Base-by-base conservation (phyloP, 305 asterid genomes). In the Withania somnifera region DNA sequence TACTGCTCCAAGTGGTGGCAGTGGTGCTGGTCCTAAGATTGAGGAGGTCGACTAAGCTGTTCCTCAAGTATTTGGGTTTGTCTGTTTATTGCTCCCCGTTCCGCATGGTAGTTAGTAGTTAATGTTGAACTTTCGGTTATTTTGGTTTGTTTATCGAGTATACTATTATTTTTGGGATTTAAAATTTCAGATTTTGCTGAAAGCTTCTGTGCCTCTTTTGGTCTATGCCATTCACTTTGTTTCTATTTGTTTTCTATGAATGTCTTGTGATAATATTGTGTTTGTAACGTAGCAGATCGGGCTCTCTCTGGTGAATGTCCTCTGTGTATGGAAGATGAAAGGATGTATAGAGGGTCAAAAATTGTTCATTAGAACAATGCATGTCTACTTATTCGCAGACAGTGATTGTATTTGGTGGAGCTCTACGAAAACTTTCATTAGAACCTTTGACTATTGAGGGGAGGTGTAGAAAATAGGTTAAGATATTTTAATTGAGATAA, bases 21-120 rank as follows among this genome's bases (percentile, higher is more conserved):
- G 89, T 8, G 90, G 93, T 17, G 89, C 98, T 51, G 93, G 97
- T 14, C 97, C 96, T 32, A 94, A 94, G 96, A 94, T 90, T 0
- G 98, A 92, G 86, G 95, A 92, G 87, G 98, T 94, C 9, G 98
- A 92, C 90, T 94, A 92, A 91, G 56, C 60, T 20, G 42, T 7
- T 40, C 7, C 30, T 20, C 7, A 30, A n/a, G n/a, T 1, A 30
- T 24, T n/a, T 34, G 17, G 19, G 47, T 14, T 45, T 42, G 15
- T n/a, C n/a, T n/a, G n/a, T 45, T 45, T 45, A 45, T 73, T 6
- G 8, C 47, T n/a, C n/a, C n/a, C n/a, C n/a, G n/a, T 73, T 24
- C 58, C 15, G 58, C 58, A 7, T 45, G 0, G 53, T 68, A 68
- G 77, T 42, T 26, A 1, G n/a, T 47, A 47, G 79, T 14, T 47